Evolutionary conservation across 495 filamentous ascomycete genomes (phyloP), one percentile per base, ranked within the genome.

Genomic region (Penicillium psychrofluorescens): DNA sequence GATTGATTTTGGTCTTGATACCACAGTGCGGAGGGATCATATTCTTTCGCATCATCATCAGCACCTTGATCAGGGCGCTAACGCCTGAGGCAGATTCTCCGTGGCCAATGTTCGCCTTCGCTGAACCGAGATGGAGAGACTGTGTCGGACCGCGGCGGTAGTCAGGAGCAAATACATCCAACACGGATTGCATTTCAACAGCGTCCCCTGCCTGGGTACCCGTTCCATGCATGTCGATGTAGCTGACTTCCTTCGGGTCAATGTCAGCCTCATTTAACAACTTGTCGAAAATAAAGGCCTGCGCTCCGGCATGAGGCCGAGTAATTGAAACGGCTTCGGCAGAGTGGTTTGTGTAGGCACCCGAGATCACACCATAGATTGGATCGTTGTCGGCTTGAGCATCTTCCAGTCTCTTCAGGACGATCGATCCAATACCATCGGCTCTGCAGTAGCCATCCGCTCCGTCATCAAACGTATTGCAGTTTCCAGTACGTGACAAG

Each of bases 201-300:
- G 77, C 80, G 59, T 94, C 88, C 8, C 88, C 88, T 13, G 84
- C 85, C 55, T 89, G 85, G 0, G 88, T 91, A 8, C 88, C 88
- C 1, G 88, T 92, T n/a, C 88, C 88, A 58, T 94, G 88, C 79
- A 90, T 88, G 58, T 94, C 88, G 11, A 92, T 79, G 49, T 91
- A 92, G 64, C 81, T 81, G 14, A 91, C 65, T 38, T 90, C 82
- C 41, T 78, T 76, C 2, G 88, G 83, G 43, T 88, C 78, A 6
- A 86, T 71, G 33, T 84, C 77, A 8, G 84, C 81, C 31, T 85
- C 72, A 36, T 82, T 75, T 11, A 90, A 68, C 33, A 91, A 75
- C 22, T 80, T 71, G 11, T 72, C 66, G 46, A 84, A 90, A n/a
- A 91, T 69, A 9, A 74, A 61, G 7, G 82, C 76, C 56, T 94